Conservation (phyloP, 345 rosid species). For the Dimocarpus longan region DNA sequence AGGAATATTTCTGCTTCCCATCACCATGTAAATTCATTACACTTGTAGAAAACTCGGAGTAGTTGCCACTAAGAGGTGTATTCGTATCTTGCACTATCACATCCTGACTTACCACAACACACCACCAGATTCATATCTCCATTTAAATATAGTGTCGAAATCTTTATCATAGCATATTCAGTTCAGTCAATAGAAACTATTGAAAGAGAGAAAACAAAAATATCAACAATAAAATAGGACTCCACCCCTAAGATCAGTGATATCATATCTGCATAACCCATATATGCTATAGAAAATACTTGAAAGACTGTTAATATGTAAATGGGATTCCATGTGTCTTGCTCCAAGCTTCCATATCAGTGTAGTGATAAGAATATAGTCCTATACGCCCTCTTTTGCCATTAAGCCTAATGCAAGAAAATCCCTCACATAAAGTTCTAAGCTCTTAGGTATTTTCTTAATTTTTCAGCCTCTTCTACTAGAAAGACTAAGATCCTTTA, state of each 20-base stretch:
- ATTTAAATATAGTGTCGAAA: conserved; percentile 13
- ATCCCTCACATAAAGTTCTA: neutral
- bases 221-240: neutral
- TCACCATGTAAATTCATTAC: conserved; percentile 31
- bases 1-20: conserved; percentile 28
- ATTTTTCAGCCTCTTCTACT: neutral
- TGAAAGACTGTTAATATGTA: neutral
- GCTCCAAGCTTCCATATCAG: neutral
- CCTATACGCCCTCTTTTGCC: neutral
- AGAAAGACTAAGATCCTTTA: neutral
- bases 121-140: conserved; percentile 6
- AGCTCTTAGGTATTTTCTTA: neutral
- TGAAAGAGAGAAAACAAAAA: neutral
- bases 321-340: neutral
- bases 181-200: conserved; percentile 1
- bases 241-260: neutral
- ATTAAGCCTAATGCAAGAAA: conserved; percentile 3
- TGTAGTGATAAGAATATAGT: neutral
- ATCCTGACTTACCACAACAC: conserved; percentile 44
- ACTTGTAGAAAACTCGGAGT: conserved; percentile 37
- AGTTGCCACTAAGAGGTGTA: conserved; percentile 32
- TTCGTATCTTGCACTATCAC: conserved; percentile 46
- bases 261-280: neutral
- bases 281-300: neutral
- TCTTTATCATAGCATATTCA: neutral